A percentile compares a stretch with the other conserved stretches of the same genome.
phyloP scores from a whole-genome alignment of 495 filamentous ascomycete species.

The Aspergillus hancockii region DNA sequence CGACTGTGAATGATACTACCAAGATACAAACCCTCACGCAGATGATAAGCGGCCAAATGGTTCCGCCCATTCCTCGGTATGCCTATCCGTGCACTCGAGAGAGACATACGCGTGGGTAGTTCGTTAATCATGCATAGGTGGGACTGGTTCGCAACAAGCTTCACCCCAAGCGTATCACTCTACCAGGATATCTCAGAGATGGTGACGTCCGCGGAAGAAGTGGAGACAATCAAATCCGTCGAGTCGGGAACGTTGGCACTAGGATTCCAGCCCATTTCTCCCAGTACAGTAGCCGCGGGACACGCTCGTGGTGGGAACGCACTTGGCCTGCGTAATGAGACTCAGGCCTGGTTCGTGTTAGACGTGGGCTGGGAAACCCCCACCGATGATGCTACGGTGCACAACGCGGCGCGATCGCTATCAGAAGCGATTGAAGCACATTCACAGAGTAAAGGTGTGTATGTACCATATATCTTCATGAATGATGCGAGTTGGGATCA shows the following conservation, averaged over 20 bases:
- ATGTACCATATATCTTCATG: conserved; percentile 1
- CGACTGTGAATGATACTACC: neutral
- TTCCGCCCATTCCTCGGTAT: neutral
- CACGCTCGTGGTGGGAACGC: neutral
- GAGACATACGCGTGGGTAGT: too few relatives aligned
- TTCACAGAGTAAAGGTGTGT: neutral
- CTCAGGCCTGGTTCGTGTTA: neutral
- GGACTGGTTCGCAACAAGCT: neutral
- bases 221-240: neutral
- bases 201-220: neutral
- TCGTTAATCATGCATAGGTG: too few relatives aligned
- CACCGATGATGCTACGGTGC: neutral
- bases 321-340: neutral
- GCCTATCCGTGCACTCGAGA: too few relatives aligned
- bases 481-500: conserved; percentile 5
- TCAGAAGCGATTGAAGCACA: neutral
- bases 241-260: neutral
- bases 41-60: neutral
- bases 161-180: neutral
- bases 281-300: neutral
- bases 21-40: neutral
- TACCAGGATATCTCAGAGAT: neutral
- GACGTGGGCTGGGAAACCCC: neutral
- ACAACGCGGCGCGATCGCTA: neutral
- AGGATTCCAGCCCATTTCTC: neutral